Base-by-base conservation (phyloP, 306 rosid species). In the Sicyos edulis region DNA sequence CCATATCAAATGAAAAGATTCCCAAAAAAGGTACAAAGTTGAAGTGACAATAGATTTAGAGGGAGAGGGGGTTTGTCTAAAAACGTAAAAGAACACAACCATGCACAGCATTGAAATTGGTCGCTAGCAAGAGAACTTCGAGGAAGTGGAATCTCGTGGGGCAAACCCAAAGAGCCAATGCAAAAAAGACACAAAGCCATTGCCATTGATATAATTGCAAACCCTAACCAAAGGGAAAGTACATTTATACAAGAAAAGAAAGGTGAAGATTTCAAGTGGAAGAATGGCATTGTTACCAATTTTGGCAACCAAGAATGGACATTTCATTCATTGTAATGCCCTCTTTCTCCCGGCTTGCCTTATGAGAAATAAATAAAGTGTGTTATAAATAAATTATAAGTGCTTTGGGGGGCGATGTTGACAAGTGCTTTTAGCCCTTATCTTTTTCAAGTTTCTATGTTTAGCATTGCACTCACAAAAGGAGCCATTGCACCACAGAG, bases 391-490 rank as follows among this genome's bases (percentile, higher is more conserved):
- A n/a, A n/a, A n/a, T 32, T 1, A 44, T 2, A 44, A 44, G 49
- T 44, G 49, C 12, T 10, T 44, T 72, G 2, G 37, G 12, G 15
- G 65, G 4, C 3, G 86, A 73, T 19, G 74, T 85, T 81, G 90
- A 92, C 90, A 73, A 81, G 81, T 90, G 92, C 86, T 83, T 82
- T 77, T 34, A 57, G 79, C 86, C 72, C 16, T 16, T 60, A 92
- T 92, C 91, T 22, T 76, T 79, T 67, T 90, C 96, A 61, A 8
- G 10, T 88, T 92, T 74, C 96, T 84, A 56, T 54, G 70, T 92
- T 85, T 78, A 82, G 86, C 77, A 80, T 83, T 85, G 88, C 96
- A 92, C 88, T 89, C 98, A 88, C 87, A 86, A 92, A 88, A 82
- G 80, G 79, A 82, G 89, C 79, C 70, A 77, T 64, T 12, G n/a